Percentiles rank a stretch among this genome's conserved stretches.
These are phyloP conservation scores for Trichophyton schoenleinii DNA, from an alignment of 2,329 filamentous ascomycete species.

Conservation along the genomic window DNA sequence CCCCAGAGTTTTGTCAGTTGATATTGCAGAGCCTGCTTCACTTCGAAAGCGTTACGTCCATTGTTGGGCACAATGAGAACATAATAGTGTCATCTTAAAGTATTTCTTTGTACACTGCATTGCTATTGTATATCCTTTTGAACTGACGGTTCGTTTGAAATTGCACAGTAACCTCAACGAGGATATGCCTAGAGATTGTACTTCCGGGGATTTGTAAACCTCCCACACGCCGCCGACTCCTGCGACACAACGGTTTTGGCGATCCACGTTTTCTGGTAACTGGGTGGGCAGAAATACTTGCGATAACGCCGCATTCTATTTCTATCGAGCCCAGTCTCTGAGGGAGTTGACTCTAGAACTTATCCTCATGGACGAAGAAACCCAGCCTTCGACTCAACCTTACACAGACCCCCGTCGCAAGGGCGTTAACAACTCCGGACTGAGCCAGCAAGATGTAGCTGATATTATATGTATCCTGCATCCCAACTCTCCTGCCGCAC, in stretches of 20 bases:
- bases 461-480: slow-evolving; percentile 85
- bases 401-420: slow-evolving; percentile 67
- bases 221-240: neutral
- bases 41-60: neutral
- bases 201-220: neutral
- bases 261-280: neutral
- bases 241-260: neutral
- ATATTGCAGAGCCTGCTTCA: neutral
- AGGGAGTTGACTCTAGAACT: neutral
- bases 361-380: slow-evolving; percentile 27
- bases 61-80: neutral
- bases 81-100: neutral
- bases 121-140: neutral
- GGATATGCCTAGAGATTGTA: slow-evolving; percentile 1
- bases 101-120: neutral
- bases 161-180: slow-evolving; percentile 1
- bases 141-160: neutral
- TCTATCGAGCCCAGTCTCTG: neutral
- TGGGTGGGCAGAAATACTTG: neutral
- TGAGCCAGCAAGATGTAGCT: slow-evolving; percentile 68
- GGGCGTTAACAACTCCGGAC: slow-evolving; percentile 68
- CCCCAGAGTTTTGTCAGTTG: neutral
- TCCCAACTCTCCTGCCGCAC: slow-evolving; percentile 61
- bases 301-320: neutral
- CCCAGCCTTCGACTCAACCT: slow-evolving; percentile 60